Evolutionary conservation across 2,329 filamentous ascomycete species (phyloP).

Genomic region (Fusarium haematococcum): DNA sequence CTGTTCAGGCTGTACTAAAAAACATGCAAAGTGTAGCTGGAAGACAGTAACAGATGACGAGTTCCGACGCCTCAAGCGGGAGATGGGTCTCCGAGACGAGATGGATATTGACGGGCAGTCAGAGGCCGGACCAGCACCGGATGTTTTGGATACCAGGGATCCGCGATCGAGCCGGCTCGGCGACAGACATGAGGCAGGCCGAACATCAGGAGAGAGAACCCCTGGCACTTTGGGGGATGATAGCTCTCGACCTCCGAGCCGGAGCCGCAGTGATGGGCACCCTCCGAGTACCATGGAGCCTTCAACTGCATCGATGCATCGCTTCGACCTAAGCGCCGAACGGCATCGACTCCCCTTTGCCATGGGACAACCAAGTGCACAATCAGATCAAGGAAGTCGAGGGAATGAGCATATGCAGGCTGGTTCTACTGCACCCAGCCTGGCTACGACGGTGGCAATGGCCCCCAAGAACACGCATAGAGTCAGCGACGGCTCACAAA

Average conservation of each 20-base stretch:
- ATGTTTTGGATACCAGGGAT: slow-evolving; percentile 28
- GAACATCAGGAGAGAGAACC: slow-evolving; percentile 35
- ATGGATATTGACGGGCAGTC: slow-evolving; percentile 31
- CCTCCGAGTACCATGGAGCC: slow-evolving; percentile 36
- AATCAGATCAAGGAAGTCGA: slow-evolving; percentile 26
- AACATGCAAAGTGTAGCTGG: slow-evolving; percentile 91
- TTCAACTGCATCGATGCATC: slow-evolving; percentile 32
- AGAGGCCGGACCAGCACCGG: slow-evolving; percentile 24
- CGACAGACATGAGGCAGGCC: slow-evolving; percentile 28
- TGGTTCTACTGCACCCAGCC: slow-evolving; percentile 3
- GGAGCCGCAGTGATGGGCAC: slow-evolving; percentile 37
- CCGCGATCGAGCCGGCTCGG: slow-evolving; percentile 14
- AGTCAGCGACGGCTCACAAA: slow-evolving; percentile 33
- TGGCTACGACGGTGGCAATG: slow-evolving; percentile 17
- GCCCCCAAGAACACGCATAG: slow-evolving; percentile 25
- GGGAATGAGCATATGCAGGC: slow-evolving; percentile 20
- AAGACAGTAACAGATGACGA: slow-evolving; percentile 83
- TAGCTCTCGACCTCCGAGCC: slow-evolving; percentile 35
- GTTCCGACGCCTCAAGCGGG: slow-evolving; percentile 46
- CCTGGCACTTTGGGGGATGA: slow-evolving; percentile 34
- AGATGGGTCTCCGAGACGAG: slow-evolving; percentile 41
- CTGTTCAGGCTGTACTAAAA: slow-evolving; percentile 88
- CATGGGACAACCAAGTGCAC: slow-evolving; percentile 5
- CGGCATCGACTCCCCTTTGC: slow-evolving; percentile 37
- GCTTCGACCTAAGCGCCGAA: slow-evolving; percentile 38